Percentiles rank a stretch among this genome's conserved stretches.
These are phyloP conservation scores for Colletotrichum liriopes DNA, from an alignment of 2,329 filamentous ascomycete species.

Conservation along the genomic window DNA sequence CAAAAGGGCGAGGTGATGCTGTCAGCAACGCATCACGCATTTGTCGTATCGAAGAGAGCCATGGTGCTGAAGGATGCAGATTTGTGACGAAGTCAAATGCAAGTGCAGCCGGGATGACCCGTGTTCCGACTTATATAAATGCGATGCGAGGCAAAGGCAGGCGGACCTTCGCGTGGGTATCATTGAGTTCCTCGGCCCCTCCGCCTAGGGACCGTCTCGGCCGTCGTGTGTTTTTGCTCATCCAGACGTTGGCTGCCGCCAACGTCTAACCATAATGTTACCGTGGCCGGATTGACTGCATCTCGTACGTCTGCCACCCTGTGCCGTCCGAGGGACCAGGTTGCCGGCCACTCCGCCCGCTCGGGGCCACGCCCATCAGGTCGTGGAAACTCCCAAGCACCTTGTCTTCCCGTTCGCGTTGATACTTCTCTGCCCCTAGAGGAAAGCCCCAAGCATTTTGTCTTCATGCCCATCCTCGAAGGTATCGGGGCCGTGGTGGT, in stretches of 20 bases:
- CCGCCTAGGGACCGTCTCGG: conserved; percentile 14
- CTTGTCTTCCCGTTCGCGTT: conserved; percentile 37
- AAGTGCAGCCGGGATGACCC: background rate
- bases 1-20: background rate
- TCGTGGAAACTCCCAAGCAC: conserved; percentile 38
- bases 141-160: conserved; percentile 21
- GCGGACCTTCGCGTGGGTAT: conserved; percentile 37
- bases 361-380: conserved; percentile 21
- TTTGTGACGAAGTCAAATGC: background rate
- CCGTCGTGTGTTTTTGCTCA: background rate
- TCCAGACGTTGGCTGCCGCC: background rate
- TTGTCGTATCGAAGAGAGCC: background rate
- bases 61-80: background rate
- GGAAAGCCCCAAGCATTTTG: conserved; percentile 36
- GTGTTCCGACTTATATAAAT: background rate
- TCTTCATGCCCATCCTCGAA: conserved; percentile 38
- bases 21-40: background rate
- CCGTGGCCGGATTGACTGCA: conserved; percentile 27
- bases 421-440: conserved; percentile 26
- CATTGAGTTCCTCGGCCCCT: conserved; percentile 21
- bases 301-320: conserved; percentile 30
- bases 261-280: conserved; percentile 8
- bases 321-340: conserved; percentile 5
- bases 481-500: conserved; percentile 39
- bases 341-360: conserved; percentile 11